These are phyloP conservation scores for Candida germanica DNA, from an alignment of 805 yeast species.

Conservation along the genomic window DNA sequence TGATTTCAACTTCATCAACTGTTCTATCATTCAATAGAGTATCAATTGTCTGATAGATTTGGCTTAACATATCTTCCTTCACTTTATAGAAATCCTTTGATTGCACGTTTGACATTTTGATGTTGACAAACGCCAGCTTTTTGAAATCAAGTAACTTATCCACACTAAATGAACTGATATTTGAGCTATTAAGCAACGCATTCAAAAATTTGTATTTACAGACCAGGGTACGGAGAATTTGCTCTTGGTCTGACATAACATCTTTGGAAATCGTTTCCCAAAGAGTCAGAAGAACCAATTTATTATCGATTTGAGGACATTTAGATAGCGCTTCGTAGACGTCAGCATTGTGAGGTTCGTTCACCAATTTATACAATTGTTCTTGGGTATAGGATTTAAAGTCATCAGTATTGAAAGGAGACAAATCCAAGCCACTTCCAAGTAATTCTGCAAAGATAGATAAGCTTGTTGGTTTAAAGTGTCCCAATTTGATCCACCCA, in stretches of 20 bases:
- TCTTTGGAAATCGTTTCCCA: slow-evolving; percentile 10
- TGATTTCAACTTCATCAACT: slow-evolving; percentile 3
- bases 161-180: slow-evolving; percentile 7
- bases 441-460: slow-evolving; percentile 10
- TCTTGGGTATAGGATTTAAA: slow-evolving; percentile 2
- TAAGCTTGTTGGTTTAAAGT: not conserved
- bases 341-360: slow-evolving; percentile 2
- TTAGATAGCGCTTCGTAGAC: slow-evolving; percentile 9
- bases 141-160: slow-evolving; percentile 19
- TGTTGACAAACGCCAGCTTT: slow-evolving; percentile 16
- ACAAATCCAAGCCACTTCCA: slow-evolving; percentile 12
- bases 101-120: slow-evolving; percentile 8
- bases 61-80: slow-evolving; percentile 37
- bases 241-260: slow-evolving; percentile 16
- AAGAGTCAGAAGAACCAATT: slow-evolving; percentile 3
- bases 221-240: slow-evolving; percentile 15
- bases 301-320: not conserved
- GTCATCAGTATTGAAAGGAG: not conserved
- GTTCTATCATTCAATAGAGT: not conserved
- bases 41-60: slow-evolving; percentile 10
- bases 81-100: slow-evolving; percentile 39
- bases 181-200: slow-evolving; percentile 11
- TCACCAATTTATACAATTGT: slow-evolving; percentile 2
- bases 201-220: slow-evolving; percentile 29
- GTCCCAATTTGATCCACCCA: slow-evolving; percentile 1